Conservation (phyloP, 352 stramenopile genomes). For the Phytophthora hibernalis region DNA sequence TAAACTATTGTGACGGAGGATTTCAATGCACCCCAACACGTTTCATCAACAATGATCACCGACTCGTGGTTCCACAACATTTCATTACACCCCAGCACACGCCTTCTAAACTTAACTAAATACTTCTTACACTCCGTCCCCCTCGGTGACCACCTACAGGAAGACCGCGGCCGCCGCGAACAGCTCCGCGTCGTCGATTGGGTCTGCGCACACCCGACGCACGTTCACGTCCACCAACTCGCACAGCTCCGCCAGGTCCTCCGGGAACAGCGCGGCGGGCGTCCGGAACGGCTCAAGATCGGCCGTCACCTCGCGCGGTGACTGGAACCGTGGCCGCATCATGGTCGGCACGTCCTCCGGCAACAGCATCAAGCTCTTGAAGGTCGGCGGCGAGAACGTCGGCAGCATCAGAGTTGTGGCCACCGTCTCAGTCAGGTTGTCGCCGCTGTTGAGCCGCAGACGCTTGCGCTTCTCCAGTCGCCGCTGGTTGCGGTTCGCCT, state of each 20-base stretch:
- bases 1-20: too few relatives aligned
- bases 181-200: constrained; percentile 4
- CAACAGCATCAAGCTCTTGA: constrained; percentile 7
- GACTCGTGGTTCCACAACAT: neutral
- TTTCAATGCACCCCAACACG: too few relatives aligned
- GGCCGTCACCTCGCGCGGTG: constrained; percentile 31
- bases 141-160: constrained; percentile 8
- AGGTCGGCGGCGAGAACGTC: neutral
- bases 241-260: constrained; percentile 49
- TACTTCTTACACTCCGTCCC: neutral
- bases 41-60: neutral
- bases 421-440: neutral
- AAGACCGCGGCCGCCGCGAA: constrained; percentile 1
- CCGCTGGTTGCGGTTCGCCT: constrained; percentile 67
- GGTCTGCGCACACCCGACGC: constrained; percentile 3
- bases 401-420: constrained; percentile 8
- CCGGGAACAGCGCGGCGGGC: constrained; percentile 41
- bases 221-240: constrained; percentile 43
- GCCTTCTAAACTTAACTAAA: constrained; percentile 12
- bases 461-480: constrained; percentile 53
- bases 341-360: neutral
- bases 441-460: constrained; percentile 26
- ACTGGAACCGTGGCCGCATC: constrained; percentile 13
- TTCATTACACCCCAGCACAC: neutral
- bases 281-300: constrained; percentile 46